Evolutionary conservation across 2,329 filamentous ascomycete species (phyloP).

Genomic region (Alternaria brassicicola): DNA sequence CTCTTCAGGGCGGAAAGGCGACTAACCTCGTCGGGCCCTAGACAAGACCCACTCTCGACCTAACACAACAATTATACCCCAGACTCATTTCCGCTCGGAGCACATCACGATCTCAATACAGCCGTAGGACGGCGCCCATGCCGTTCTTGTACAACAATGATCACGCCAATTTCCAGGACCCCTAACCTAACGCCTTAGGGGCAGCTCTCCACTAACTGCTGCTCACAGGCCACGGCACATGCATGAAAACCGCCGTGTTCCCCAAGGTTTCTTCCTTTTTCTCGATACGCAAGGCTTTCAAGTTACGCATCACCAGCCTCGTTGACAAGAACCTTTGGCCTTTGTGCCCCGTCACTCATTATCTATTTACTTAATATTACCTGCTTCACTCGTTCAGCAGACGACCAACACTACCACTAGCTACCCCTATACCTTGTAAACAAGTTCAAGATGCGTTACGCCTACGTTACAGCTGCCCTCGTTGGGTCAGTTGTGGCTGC

Average conservation of each 20-base stretch:
- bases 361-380: constrained; percentile 50
- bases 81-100: constrained; percentile 42
- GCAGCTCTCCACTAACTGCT: constrained; percentile 12
- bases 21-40: constrained; percentile 7
- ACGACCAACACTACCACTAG: constrained; percentile 57
- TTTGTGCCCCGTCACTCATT: constrained; percentile 48
- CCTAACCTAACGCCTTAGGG: constrained; percentile 39
- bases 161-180: constrained; percentile 40
- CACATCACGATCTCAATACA: constrained; percentile 32
- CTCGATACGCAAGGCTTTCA: constrained; percentile 40
- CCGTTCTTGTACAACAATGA: constrained; percentile 31
- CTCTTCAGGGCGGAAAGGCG: constrained; percentile 12
- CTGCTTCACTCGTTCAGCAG: constrained; percentile 90
- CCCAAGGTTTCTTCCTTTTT: constrained; percentile 29
- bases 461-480: constrained; percentile 66
- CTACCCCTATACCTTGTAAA: constrained; percentile 38
- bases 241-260: constrained; percentile 40
- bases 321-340: constrained; percentile 41
- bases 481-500: constrained; percentile 61
- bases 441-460: constrained; percentile 73
- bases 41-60: constrained; percentile 2
- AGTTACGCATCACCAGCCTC: constrained; percentile 43
- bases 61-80: constrained; percentile 26
- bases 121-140: constrained; percentile 30
- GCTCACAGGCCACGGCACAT: constrained; percentile 27